Evolutionary conservation across 2,329 filamentous ascomycete species (phyloP), one percentile per base, ranked within the genome.

Genomic region (Fusarium nisikadoi): DNA sequence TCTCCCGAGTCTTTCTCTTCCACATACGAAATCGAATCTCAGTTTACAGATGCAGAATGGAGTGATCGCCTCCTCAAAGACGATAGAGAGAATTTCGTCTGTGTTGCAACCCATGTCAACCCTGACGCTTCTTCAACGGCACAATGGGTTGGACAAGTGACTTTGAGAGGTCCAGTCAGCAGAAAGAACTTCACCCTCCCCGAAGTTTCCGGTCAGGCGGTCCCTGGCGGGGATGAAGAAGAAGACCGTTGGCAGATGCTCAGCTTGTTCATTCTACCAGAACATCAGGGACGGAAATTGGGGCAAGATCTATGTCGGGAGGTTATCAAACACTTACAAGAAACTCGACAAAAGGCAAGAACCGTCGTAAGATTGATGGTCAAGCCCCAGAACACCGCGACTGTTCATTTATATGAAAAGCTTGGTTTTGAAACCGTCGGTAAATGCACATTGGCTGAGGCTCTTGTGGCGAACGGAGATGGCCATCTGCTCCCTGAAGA

Each of bases 61-160:
- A 5, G 17, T 6, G 29, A 33, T 23, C 46, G 46, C 11, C 46
- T 49, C 16, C 29, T 49, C 46, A 11, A 49, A 12, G 46, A 49
- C 2, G 29, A 49, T 7, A 23, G 46, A 49, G 46, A 49, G 16
- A 49, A 49, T 20, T 49, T 49, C 1, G n/a, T 49, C 16, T 49
- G 46, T 11, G 0, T 49, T 4, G 29, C 46, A 2, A 49, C 29
- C 29, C 46, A 20, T 2, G 8, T 5, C 29, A 2, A 10, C n/a
- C 0, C 20, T 49, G n/a, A 1, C 46, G 0, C 8, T 10, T 33
- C 46, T 7, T 14, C 29, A 0, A 2, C 0, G 16, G 20, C 20
- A 1, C 29, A 49, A 10, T 49, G 46, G 46, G 11, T 49, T 7
- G 46, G 46, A 14, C 46, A 49, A 23, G 46, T 49, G 8, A 49